These are phyloP conservation scores for Tausonia pullulans DNA, from an alignment of 1,284 basidiomycete genomes.

Conservation along the genomic window DNA sequence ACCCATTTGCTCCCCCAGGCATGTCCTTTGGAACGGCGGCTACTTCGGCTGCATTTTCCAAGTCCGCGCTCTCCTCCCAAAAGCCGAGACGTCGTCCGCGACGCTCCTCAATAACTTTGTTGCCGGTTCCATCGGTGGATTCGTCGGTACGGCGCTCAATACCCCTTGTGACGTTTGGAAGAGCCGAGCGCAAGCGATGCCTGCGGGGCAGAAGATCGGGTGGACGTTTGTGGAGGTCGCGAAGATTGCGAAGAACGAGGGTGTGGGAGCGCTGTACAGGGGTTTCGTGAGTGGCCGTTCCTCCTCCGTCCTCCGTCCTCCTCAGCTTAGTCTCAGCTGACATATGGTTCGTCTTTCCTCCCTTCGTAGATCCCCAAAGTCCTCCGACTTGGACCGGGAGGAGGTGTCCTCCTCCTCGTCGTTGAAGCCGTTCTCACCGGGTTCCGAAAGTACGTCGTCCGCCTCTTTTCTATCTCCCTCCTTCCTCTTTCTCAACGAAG, in stretches of 20 bases:
- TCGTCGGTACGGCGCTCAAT: constrained; percentile 12
- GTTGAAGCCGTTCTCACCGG: constrained; percentile 33
- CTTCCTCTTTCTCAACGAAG: too few relatives aligned
- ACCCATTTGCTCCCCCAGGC: background rate
- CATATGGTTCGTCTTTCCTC: background rate
- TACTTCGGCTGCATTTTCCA: constrained; percentile 87
- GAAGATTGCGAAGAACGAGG: constrained; percentile 82
- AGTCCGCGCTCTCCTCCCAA: constrained; percentile 66
- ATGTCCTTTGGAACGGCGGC: constrained; percentile 55
- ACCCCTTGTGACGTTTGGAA: constrained; percentile 67
- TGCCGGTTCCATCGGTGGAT: constrained; percentile 81
- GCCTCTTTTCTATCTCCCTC: too few relatives aligned
- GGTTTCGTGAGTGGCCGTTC: constrained; percentile 51
- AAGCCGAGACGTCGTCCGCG: constrained; percentile 60
- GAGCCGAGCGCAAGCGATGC: constrained; percentile 77
- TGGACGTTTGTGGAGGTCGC: constrained; percentile 66
- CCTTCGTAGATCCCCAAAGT: constrained; percentile 59
- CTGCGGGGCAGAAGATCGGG: constrained; percentile 50
- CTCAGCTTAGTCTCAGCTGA: background rate
- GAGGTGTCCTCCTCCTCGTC: constrained; percentile 75
- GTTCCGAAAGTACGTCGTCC: constrained; percentile 29
- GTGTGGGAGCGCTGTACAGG: constrained; percentile 81
- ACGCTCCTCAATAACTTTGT: constrained; percentile 84
- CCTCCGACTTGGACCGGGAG: constrained; percentile 81
- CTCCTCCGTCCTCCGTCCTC: background rate